Base-by-base conservation (phyloP, 768 basidiomycete genomes). In the Pleurotus cornucopiae region DNA sequence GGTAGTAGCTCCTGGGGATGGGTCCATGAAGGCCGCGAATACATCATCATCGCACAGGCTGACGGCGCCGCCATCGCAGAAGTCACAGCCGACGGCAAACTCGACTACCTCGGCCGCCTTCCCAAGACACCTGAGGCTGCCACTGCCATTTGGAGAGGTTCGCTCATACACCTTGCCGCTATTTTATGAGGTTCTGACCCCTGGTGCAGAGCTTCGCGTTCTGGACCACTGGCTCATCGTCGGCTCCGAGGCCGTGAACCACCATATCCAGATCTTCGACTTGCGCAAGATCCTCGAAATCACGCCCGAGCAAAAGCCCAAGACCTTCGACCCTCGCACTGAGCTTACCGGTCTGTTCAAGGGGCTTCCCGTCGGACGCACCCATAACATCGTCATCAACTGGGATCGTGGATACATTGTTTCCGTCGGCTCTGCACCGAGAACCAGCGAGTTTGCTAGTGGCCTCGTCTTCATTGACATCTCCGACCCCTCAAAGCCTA, bases 381-480 rank as follows among this genome's bases (percentile, higher is more conserved):
- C 63, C 1, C 68, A 69, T 57, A 69, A 69, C 56, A 60, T 69
- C 16, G 68, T 68, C 37, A 56, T 65, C 21, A 62, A 64, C 47
- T 55, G 49, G 9, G 58, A 55, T 30, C 58, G 57, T 30, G 59
- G 63, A 18, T 63, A 65, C 39, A 61, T 63, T 30, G 60, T 65
- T 18, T 60, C 68, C 18, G 68, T 69, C n/a, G 68, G 68, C 11
- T 55, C 63, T 37, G 18, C 54, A 34, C 68, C 68, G 1, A 55
- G 66, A 6, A 67, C 55, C 3, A 55, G 54, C 48, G 43, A 54
- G 18, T 69, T 61, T 51, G 58, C 55, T 48, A 46, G 62, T 3
- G 68, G 68, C 12, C 57, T 69, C 49, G 63, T 69, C 52, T 68
- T 69, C 61, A 62, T 69, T n/a, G 68, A 69, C 41, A 55, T 68